Evolutionary conservation across 1,284 basidiomycete species (phyloP).

Genomic region (Ceratobasidium papillatum): DNA sequence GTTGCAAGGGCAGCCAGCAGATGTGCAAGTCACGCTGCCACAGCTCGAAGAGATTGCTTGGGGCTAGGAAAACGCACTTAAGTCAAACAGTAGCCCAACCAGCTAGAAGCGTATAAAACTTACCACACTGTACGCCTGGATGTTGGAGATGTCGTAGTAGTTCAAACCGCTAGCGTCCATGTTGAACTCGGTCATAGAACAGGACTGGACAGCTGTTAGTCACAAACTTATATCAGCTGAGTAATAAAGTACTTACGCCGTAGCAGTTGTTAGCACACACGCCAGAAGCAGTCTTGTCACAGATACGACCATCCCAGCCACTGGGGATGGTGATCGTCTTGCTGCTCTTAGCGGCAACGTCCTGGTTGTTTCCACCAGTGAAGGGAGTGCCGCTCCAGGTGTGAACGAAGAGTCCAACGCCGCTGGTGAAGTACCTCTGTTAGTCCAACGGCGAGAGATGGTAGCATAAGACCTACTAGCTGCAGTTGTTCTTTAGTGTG

Average conservation of each 20-base stretch:
- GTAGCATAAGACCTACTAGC: not conserved
- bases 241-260: not conserved
- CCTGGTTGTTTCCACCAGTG: not conserved
- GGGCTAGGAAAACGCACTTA: not conserved
- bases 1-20: slow-evolving; percentile 39
- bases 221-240: no score
- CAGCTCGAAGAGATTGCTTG: slow-evolving; percentile 4
- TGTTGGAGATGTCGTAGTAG: slow-evolving; percentile 43
- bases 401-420: not conserved
- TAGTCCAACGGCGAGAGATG: not conserved
- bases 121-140: slow-evolving; percentile 39
- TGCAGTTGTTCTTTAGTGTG: slow-evolving; percentile 14
- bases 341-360: not conserved
- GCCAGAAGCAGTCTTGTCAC: slow-evolving; percentile 36
- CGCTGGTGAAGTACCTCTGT: not conserved
- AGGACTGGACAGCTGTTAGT: not conserved
- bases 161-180: slow-evolving; percentile 39
- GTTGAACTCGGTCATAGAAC: slow-evolving; percentile 33
- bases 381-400: slow-evolving; percentile 15
- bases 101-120: not conserved
- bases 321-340: not conserved
- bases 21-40: slow-evolving; percentile 40
- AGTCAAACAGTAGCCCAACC: not conserved
- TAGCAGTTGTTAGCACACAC: slow-evolving; percentile 40
- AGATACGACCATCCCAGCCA: slow-evolving; percentile 43